These are phyloP conservation scores for Phytophthora palmivora DNA, from an alignment of 352 stramenopile genomes.

Conservation along the genomic window DNA sequence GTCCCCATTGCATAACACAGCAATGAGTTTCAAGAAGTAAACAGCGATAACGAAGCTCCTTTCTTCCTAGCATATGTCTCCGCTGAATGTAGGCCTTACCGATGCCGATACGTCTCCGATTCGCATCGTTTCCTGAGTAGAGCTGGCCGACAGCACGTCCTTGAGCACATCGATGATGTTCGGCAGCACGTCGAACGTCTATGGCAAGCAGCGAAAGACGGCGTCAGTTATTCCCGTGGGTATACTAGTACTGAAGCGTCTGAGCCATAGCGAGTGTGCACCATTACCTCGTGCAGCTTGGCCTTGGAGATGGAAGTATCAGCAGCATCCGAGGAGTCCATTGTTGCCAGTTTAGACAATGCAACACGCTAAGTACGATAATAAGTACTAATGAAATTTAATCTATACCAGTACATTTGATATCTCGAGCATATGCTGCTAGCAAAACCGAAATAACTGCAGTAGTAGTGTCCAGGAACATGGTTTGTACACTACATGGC, in stretches of 20 bases:
- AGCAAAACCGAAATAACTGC: too few species aligned
- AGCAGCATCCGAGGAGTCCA: conserved; percentile 28
- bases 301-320: conserved; percentile 67
- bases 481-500: too few species aligned
- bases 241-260: background rate
- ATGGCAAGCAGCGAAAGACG: background rate
- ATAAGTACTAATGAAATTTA: too few species aligned
- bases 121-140: conserved; percentile 77
- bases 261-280: too few species aligned
- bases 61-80: too few species aligned
- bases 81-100: conserved; percentile 43
- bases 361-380: too few species aligned
- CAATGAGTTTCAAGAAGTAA: background rate
- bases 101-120: conserved; percentile 85
- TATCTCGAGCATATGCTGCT: too few species aligned
- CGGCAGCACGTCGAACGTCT: conserved; percentile 85
- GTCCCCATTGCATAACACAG: background rate
- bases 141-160: conserved; percentile 79
- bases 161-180: conserved; percentile 88
- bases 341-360: conserved; percentile 11
- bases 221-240: background rate
- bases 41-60: too few species aligned
- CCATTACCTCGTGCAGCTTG: conserved; percentile 67
- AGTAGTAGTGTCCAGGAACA: too few species aligned
- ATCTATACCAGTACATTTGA: too few species aligned